phyloP scores from a whole-genome alignment of 257 asterid genomes.

The Solanum tacnaense region DNA sequence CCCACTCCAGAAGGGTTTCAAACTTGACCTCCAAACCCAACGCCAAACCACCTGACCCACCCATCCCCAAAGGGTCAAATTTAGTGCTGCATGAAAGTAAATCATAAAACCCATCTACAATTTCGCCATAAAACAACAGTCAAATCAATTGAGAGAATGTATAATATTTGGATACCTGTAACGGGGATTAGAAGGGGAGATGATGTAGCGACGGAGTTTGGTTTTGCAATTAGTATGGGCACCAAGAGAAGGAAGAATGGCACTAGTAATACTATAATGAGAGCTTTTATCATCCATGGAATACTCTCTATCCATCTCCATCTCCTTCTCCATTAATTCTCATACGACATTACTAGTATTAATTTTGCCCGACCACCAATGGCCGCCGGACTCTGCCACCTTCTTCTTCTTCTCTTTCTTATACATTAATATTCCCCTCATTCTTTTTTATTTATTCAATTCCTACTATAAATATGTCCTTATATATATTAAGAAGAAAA shows the following conservation, averaged over 20 bases:
- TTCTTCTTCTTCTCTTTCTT: not conserved
- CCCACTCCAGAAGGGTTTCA: not conserved
- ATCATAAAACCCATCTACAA: too few relatives aligned
- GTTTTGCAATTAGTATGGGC: constrained; percentile 28
- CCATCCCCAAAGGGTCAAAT: not conserved
- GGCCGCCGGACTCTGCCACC: not conserved
- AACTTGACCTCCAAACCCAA: not conserved
- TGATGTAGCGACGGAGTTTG: constrained; percentile 29
- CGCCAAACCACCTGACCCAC: not conserved
- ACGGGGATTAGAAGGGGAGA: constrained; percentile 50
- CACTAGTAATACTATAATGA: constrained; percentile 39
- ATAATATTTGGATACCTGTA: constrained; percentile 19
- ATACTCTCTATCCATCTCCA: constrained; percentile 11
- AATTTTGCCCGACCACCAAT: not conserved
- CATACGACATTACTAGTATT: not conserved
- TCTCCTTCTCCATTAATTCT: constrained; percentile 18
- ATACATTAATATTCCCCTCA: not conserved
- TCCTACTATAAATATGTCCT: not conserved
- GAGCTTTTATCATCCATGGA: constrained; percentile 39
- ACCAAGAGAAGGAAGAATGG: constrained; percentile 65
- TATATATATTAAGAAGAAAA: too few relatives aligned
- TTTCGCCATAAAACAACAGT: not conserved
- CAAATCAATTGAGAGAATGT: not conserved
- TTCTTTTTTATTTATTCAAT: not conserved
- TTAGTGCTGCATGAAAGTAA: not conserved